Evolutionary conservation across 352 stramenopile genomes (phyloP).

Genomic region (Globisporangium alternatum): DNA sequence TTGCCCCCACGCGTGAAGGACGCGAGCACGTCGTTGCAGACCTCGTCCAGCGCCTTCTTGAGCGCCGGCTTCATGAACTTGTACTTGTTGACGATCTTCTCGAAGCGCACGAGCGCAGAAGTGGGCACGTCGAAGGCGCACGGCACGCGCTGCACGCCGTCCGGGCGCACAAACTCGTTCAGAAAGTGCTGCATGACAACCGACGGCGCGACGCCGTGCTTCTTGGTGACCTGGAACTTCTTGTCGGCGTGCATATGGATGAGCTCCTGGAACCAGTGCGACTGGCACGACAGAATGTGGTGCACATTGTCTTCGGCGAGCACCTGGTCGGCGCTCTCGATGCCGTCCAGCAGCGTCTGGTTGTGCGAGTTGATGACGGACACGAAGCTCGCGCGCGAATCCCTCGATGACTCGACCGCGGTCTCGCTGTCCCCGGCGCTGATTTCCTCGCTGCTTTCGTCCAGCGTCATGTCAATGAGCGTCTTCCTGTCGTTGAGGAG

Average conservation of each 20-base stretch:
- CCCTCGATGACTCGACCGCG: neutral
- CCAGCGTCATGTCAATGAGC: constrained; percentile 29
- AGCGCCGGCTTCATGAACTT: constrained; percentile 55
- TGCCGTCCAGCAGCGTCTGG: constrained; percentile 46
- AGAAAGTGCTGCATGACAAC: constrained; percentile 40
- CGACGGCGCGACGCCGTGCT: constrained; percentile 13
- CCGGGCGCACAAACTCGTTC: constrained; percentile 21
- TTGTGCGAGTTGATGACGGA: constrained; percentile 22
- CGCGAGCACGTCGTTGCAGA: constrained; percentile 63
- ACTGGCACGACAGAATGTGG: constrained; percentile 58
- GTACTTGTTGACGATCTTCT: constrained; percentile 64
- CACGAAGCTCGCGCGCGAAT: constrained; percentile 30
- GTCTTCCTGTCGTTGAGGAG: constrained; percentile 40
- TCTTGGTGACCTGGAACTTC: constrained; percentile 15
- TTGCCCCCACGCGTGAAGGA: constrained; percentile 33
- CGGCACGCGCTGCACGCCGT: constrained; percentile 23
- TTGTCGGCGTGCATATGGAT: constrained; percentile 51
- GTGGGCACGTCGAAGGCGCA: constrained; percentile 44
- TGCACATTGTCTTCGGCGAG: constrained; percentile 61
- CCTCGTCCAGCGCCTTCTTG: constrained; percentile 60
- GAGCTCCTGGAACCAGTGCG: constrained; percentile 49
- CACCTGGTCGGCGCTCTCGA: constrained; percentile 44
- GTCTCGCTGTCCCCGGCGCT: constrained; percentile 15
- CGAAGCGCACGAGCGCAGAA: constrained; percentile 49
- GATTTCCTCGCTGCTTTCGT: constrained; percentile 14